phyloP scores from a whole-genome alignment of 441 rosid species.

The Erodium moschatum region DNA sequence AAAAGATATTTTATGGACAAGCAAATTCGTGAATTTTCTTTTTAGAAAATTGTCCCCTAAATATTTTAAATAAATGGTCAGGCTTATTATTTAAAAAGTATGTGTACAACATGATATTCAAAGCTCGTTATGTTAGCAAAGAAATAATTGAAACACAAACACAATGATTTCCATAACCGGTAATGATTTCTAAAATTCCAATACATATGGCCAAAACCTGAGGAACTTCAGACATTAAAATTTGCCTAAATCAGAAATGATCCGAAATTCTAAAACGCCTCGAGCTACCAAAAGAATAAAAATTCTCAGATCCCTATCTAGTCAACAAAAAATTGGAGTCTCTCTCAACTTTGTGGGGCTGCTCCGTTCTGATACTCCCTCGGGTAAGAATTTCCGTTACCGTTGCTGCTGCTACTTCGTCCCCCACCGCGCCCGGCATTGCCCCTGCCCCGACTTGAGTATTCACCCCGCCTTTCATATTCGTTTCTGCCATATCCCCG shows the following conservation, averaged over 20 bases:
- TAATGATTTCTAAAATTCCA: not conserved
- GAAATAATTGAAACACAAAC: not conserved
- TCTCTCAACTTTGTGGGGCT: not conserved
- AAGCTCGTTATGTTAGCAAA: too few relatives aligned
- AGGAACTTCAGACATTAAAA: not conserved
- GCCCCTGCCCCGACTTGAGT: conserved; percentile 8
- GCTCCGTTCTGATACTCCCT: conserved; percentile 33
- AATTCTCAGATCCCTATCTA: not conserved
- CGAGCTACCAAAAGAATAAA: not conserved
- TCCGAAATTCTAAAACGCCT: not conserved
- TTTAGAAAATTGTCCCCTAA: not conserved
- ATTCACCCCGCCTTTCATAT: not conserved
- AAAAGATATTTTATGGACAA: not conserved
- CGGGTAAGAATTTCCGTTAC: not conserved
- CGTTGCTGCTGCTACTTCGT: not conserved
- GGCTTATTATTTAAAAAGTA: too few relatives aligned
- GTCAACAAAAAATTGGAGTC: not conserved
- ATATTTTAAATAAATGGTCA: too few relatives aligned
- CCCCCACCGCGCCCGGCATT: conserved; percentile 20
- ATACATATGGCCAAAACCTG: not conserved
- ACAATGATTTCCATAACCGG: not conserved
- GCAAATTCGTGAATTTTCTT: not conserved
- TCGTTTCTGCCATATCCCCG: conserved; percentile 2
- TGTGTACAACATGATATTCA: not conserved
- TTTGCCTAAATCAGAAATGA: not conserved